Percentiles rank a stretch among this genome's conserved stretches.
Evolutionary conservation across 164 flowering plant species (phyloP).

Genomic region (Houttuynia cordata): DNA sequence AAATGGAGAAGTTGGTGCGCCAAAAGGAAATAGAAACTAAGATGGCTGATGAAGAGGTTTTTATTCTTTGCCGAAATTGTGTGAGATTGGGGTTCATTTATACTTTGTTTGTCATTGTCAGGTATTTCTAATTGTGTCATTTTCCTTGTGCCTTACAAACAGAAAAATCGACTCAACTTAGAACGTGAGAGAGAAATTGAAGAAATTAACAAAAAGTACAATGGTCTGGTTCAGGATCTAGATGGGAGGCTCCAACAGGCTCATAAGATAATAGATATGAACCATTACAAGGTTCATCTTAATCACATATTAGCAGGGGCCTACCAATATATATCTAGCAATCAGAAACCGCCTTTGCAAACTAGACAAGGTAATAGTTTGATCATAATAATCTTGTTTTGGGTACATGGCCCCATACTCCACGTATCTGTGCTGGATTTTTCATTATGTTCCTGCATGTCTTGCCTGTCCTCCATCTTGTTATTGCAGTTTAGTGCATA

Average conservation of each 20-base stretch:
- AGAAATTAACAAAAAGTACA: conserved; percentile 47
- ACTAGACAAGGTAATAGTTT: conserved; percentile 1
- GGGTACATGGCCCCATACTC: too few relatives aligned
- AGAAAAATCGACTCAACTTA: conserved; percentile 44
- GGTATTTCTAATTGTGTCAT: background rate
- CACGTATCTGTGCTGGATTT: too few relatives aligned
- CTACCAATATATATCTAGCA: conserved; percentile 33
- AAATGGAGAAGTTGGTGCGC: conserved; percentile 36
- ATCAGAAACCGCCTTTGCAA: conserved; percentile 5
- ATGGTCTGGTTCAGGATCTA: conserved; percentile 24
- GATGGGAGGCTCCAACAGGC: conserved; percentile 27
- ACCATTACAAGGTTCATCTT: conserved; percentile 28
- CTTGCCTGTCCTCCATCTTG: too few relatives aligned
- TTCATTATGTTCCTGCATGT: too few relatives aligned
- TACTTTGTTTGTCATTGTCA: background rate
- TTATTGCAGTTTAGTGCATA: too few relatives aligned
- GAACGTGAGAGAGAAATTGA: conserved; percentile 67
- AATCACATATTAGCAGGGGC: conserved; percentile 51
- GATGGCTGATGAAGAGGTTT: conserved; percentile 41
- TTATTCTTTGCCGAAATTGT: conserved; percentile 5
- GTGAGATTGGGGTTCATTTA: conserved; percentile 16
- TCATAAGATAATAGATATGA: conserved; percentile 28
- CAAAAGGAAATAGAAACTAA: conserved; percentile 29
- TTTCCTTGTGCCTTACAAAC: conserved; percentile 10
- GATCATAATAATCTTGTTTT: too few relatives aligned